These are phyloP conservation scores for Botrytis fabae DNA, from an alignment of 2,329 filamentous ascomycete genomes.

Conservation along the genomic window DNA sequence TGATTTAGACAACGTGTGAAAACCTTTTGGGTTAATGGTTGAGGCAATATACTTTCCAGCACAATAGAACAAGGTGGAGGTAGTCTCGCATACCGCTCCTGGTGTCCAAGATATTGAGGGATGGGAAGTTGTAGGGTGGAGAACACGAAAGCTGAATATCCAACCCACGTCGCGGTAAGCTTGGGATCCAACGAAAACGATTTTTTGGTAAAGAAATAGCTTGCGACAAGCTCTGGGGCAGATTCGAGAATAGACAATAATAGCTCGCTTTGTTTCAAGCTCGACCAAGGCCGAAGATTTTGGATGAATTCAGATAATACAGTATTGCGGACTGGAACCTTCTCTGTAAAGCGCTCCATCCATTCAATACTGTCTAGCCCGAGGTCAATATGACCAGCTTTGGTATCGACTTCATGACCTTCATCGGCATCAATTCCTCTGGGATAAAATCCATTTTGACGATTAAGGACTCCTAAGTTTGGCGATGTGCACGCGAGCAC, in stretches of 20 bases:
- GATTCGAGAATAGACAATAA: slow-evolving; percentile 75
- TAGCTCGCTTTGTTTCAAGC: slow-evolving; percentile 76
- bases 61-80: slow-evolving; percentile 79
- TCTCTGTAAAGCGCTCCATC: slow-evolving; percentile 65
- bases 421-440: slow-evolving; percentile 63
- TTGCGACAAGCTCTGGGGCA: slow-evolving; percentile 82
- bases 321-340: slow-evolving; percentile 75
- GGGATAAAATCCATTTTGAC: slow-evolving; percentile 83
- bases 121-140: slow-evolving; percentile 74
- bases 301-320: slow-evolving; percentile 77
- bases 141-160: slow-evolving; percentile 86
- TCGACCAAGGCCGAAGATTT: slow-evolving; percentile 79
- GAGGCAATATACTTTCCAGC: slow-evolving; percentile 83
- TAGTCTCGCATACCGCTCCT: slow-evolving; percentile 58
- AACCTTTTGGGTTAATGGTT: slow-evolving; percentile 76
- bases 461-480: slow-evolving; percentile 71
- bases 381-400: slow-evolving; percentile 56
- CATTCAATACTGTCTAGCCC: slow-evolving; percentile 70
- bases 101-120: slow-evolving; percentile 70
- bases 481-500: slow-evolving; percentile 71
- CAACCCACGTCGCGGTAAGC: slow-evolving; percentile 89
- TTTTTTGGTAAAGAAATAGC: slow-evolving; percentile 80
- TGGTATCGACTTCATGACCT: slow-evolving; percentile 46
- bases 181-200: slow-evolving; percentile 89
- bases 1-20: slow-evolving; percentile 77